Percentiles rank a stretch among this genome's conserved stretches.
phyloP scores from a whole-genome alignment of 306 rosid species.

The Lathyrus oleraceus region DNA sequence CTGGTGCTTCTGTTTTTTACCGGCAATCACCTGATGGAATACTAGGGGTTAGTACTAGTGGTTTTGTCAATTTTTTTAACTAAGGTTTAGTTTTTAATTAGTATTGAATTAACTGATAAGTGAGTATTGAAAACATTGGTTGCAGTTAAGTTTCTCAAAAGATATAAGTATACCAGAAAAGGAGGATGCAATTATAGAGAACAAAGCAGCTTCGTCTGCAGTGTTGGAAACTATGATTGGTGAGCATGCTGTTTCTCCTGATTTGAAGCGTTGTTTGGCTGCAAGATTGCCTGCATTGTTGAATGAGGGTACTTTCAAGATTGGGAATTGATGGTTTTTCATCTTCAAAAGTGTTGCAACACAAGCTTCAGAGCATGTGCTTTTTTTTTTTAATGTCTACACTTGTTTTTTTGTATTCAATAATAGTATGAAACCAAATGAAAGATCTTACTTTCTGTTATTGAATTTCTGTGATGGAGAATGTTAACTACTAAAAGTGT shows the following conservation, averaged over 20 bases:
- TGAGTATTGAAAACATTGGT: neutral
- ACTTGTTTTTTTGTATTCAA: neutral
- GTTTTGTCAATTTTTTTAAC: neutral
- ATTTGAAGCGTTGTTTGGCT: slow-evolving; percentile 63
- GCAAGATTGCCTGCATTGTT: slow-evolving; percentile 47
- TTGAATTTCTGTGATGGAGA: neutral
- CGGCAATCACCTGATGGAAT: slow-evolving; percentile 61
- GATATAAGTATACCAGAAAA: slow-evolving; percentile 49
- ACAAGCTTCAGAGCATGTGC: neutral
- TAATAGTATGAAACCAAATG: neutral
- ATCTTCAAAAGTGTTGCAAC: neutral
- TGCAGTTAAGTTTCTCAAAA: slow-evolving; percentile 65
- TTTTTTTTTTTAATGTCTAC: neutral
- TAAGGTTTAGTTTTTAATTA: neutral
- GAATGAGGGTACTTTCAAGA: neutral
- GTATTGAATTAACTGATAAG: neutral
- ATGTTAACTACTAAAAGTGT: neutral
- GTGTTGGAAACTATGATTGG: slow-evolving; percentile 77
- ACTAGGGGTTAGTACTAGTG: slow-evolving; percentile 50
- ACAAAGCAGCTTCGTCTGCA: slow-evolving; percentile 54
- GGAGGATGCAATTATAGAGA: slow-evolving; percentile 50
- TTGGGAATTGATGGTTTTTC: neutral
- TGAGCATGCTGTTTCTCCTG: slow-evolving; percentile 84
- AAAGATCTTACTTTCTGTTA: neutral
- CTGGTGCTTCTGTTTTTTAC: slow-evolving; percentile 73